A percentile compares a stretch with the other conserved stretches of the same genome.
Evolutionary conservation across 1,284 basidiomycete species (phyloP).

Genomic region (Microbotryum intermedium): DNA sequence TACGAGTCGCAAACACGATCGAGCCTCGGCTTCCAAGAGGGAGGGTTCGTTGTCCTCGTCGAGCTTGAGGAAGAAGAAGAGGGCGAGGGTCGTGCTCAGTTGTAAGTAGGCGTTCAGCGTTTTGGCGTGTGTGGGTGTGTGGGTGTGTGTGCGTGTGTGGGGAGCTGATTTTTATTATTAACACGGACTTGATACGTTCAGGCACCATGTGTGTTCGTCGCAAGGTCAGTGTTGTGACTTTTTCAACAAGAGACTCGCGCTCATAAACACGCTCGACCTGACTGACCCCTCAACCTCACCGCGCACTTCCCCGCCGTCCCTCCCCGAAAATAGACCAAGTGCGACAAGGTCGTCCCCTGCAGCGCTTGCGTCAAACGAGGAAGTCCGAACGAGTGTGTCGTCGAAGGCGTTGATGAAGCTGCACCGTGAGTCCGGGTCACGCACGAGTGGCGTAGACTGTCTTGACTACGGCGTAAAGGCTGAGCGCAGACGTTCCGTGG

Average conservation of each 20-base stretch:
- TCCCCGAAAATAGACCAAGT: not conserved
- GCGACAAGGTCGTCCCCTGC: conserved; percentile 2
- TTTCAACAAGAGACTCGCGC: too few species aligned
- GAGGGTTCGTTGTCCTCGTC: too few species aligned
- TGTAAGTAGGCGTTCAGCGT: not conserved
- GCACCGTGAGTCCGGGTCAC: not conserved
- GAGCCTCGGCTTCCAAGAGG: too few species aligned
- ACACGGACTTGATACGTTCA: too few species aligned
- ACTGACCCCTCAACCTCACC: too few species aligned
- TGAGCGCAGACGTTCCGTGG: not conserved
- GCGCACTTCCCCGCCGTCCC: too few species aligned
- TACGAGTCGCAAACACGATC: too few species aligned
- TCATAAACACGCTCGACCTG: too few species aligned
- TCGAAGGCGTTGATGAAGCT: not conserved
- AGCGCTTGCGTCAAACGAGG: not conserved
- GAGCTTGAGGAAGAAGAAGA: not conserved
- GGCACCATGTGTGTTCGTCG: not conserved
- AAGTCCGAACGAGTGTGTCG: not conserved
- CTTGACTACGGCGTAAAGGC: too few species aligned
- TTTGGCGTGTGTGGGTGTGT: too few species aligned
- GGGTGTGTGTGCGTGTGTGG: not conserved
- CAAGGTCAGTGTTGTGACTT: not conserved
- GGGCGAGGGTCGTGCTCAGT: not conserved
- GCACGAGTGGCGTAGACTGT: not conserved
- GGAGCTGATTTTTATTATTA: too few species aligned